Evolutionary conservation across 2,329 filamentous ascomycete species (phyloP).

Genomic region (Leptosphaerulina australis): DNA sequence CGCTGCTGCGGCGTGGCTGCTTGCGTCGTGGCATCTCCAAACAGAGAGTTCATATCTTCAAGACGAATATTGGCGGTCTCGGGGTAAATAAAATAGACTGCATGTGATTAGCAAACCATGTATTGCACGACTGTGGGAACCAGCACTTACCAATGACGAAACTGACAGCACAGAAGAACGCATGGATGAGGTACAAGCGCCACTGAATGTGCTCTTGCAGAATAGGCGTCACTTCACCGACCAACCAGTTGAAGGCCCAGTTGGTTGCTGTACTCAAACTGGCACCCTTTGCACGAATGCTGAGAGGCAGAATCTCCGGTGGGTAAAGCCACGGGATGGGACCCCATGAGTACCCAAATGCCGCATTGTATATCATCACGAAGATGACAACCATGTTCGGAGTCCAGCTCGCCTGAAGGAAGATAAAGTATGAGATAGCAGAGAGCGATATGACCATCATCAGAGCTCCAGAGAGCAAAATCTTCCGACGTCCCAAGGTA

Average conservation of each 20-base stretch:
- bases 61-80: constrained; percentile 94
- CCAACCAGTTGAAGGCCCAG: constrained; percentile 98
- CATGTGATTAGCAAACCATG: constrained; percentile 27
- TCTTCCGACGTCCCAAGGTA: constrained; percentile 84
- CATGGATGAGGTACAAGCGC: constrained; percentile 92
- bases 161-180: constrained; percentile 93
- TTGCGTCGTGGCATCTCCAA: constrained; percentile 88
- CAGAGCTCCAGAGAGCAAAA: constrained; percentile 85
- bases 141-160: constrained; percentile 88
- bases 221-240: constrained; percentile 92
- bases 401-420: constrained; percentile 78
- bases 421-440: constrained; percentile 93
- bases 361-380: constrained; percentile 98
- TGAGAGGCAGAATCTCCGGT: constrained; percentile 96
- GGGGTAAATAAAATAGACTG: constrained; percentile 97
- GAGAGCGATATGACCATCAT: constrained; percentile 90
- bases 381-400: constrained; percentile 87
- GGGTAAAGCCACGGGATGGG: constrained; percentile 98
- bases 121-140: neutral
- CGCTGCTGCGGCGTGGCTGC: constrained; percentile 78
- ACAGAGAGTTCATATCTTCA: constrained; percentile 95
- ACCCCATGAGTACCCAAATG: constrained; percentile 97
- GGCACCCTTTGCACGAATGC: constrained; percentile 95
- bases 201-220: constrained; percentile 91
- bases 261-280: constrained; percentile 96